Evolutionary conservation across 2,329 filamentous ascomycete species (phyloP).

Genomic region (Aureobasidium sp.): DNA sequence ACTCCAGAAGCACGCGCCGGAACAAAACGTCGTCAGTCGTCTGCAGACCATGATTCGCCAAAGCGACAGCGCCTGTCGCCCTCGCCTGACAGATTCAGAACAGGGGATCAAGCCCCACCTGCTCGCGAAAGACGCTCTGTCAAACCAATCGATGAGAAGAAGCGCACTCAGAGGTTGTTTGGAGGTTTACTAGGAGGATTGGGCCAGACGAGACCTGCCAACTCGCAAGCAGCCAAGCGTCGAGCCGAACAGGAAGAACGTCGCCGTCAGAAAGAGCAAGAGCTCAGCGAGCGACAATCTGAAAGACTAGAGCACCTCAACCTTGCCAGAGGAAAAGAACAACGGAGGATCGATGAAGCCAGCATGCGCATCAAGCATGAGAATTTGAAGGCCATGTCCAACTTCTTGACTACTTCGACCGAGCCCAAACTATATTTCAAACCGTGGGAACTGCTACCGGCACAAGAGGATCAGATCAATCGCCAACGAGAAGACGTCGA

Average conservation of each 20-base stretch:
- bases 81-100: background rate
- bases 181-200: conserved; percentile 55
- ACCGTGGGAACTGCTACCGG: conserved; percentile 64
- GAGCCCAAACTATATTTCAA: conserved; percentile 77
- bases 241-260: conserved; percentile 11
- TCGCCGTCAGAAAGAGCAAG: background rate
- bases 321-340: conserved; percentile 53
- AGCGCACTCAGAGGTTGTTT: conserved; percentile 77
- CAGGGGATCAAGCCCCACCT: background rate
- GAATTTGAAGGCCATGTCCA: conserved; percentile 62
- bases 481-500: conserved; percentile 61
- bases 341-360: conserved; percentile 63
- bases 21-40: conserved; percentile 4
- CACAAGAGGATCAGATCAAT: conserved; percentile 63
- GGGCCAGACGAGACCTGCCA: background rate
- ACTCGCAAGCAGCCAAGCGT: conserved; percentile 7
- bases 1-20: background rate
- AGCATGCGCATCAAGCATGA: conserved; percentile 63
- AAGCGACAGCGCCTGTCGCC: conserved; percentile 1
- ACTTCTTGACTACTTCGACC: conserved; percentile 62
- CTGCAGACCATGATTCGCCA: background rate
- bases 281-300: conserved; percentile 11
- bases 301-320: conserved; percentile 16
- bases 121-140: background rate
- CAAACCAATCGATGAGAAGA: conserved; percentile 58